Evolutionary conservation across 1,284 basidiomycete species (phyloP).

Genomic region (Papiliotrema fonsecae): DNA sequence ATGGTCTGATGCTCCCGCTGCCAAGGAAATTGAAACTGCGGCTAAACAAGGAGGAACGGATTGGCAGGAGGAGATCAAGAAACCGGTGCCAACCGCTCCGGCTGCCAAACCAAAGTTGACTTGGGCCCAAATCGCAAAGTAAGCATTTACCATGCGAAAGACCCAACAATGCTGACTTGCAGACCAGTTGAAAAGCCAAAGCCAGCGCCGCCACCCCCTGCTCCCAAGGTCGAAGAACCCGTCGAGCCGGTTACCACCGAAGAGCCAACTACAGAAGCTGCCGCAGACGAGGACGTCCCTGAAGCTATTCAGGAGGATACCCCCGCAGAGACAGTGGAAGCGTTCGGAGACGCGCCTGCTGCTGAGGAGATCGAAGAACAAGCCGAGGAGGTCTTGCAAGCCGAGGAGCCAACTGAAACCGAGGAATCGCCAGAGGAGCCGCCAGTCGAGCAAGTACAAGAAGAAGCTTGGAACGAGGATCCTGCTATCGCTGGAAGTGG

Average conservation of each 20-base stretch:
- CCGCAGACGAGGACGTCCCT: conserved; percentile 9
- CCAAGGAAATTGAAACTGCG: conserved; percentile 39
- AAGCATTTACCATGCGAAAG: too few species aligned
- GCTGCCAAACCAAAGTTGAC: conserved; percentile 45
- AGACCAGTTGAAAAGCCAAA: conserved; percentile 48
- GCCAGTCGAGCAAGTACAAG: conserved; percentile 2
- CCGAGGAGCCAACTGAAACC: conserved; percentile 4
- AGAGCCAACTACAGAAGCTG: conserved; percentile 11
- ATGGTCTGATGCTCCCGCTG: conserved; percentile 40
- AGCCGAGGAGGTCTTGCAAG: conserved; percentile 25
- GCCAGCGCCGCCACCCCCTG: conserved; percentile 59
- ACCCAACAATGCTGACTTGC: too few species aligned
- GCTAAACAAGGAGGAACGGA: conserved; percentile 31
- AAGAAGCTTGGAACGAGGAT: conserved; percentile 28
- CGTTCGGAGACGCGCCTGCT: conserved; percentile 18
- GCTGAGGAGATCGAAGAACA: conserved; percentile 9
- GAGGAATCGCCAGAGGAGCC: conserved; percentile 15
- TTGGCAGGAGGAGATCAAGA: conserved; percentile 35
- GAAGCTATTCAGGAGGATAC: conserved; percentile 17
- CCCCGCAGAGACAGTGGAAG: conserved; percentile 14
- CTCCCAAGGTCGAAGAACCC: conserved; percentile 26
- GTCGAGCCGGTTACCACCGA: conserved; percentile 24
- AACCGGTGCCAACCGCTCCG: conserved; percentile 23
- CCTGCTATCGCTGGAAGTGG: conserved; percentile 36
- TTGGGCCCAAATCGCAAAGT: conserved; percentile 51